A percentile compares a stretch with the other conserved stretches of the same genome.
Evolutionary conservation across 1,284 basidiomycete species (phyloP).

Genomic region (Irpex sp.): DNA sequence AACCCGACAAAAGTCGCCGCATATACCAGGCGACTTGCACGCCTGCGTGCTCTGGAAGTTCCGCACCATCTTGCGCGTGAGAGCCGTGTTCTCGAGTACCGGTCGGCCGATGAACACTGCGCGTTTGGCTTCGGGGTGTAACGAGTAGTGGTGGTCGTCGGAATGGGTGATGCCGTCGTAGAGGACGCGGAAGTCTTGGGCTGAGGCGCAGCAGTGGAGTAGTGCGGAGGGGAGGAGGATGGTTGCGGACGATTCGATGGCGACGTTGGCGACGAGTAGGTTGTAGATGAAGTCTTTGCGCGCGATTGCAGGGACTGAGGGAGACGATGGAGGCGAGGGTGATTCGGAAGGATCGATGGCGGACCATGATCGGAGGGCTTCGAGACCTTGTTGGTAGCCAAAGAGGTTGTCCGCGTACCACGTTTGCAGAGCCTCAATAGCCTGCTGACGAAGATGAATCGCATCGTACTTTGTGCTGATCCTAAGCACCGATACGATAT

Average conservation of each 20-base stretch:
- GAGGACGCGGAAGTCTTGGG: conserved; percentile 1
- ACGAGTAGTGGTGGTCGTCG: conserved; percentile 1
- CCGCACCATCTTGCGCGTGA: conserved; percentile 11
- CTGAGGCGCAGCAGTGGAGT: conserved; percentile 11
- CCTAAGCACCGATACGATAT: conserved; percentile 10
- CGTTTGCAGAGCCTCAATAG: conserved; percentile 7
- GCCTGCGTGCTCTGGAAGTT: background rate
- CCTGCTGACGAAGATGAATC: conserved; percentile 8
- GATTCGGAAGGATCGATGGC: too few species aligned
- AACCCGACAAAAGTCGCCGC: conserved; percentile 11
- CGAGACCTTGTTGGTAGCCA: background rate
- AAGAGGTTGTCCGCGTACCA: conserved; percentile 11
- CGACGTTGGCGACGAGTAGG: conserved; percentile 13
- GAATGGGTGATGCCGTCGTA: conserved; percentile 7
- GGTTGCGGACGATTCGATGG: conserved; percentile 7
- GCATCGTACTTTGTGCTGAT: conserved; percentile 16
- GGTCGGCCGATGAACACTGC: conserved; percentile 13
- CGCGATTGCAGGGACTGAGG: conserved; percentile 1
- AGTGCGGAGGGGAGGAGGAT: conserved; percentile 12
- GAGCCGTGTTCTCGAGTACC: conserved; percentile 8
- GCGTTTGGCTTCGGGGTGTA: conserved; percentile 9
- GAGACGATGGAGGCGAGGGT: background rate
- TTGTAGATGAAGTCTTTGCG: conserved; percentile 8
- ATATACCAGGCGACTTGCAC: conserved; percentile 8
- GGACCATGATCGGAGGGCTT: background rate